Conservation (phyloP, 2,329 filamentous ascomycete species). For the Proliferodiscus dingleyae region DNA sequence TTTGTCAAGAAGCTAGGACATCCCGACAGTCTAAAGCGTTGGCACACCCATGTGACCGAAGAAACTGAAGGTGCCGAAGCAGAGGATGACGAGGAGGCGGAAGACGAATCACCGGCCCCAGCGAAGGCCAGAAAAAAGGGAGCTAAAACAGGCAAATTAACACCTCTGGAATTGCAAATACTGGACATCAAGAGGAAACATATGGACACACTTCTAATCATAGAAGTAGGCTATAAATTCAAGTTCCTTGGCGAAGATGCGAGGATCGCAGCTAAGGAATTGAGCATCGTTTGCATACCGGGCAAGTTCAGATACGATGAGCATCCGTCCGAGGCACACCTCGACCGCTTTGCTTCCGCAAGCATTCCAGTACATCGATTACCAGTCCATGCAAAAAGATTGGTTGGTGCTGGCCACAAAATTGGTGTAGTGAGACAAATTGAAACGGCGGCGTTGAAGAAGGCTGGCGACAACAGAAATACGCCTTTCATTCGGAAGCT, state of each 20-base stretch:
- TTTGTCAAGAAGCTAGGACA: conserved; percentile 90
- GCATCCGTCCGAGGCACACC: conserved; percentile 82
- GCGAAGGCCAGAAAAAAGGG: conserved; percentile 61
- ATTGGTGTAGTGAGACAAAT: conserved; percentile 92
- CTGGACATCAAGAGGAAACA: conserved; percentile 91
- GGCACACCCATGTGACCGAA: conserved; percentile 49
- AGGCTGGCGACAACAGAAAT: conserved; percentile 90
- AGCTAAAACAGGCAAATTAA: conserved; percentile 71
- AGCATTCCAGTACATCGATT: conserved; percentile 91
- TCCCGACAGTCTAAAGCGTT: conserved; percentile 71
- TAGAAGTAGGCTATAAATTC: conserved; percentile 98
- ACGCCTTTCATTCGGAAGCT: conserved; percentile 87
- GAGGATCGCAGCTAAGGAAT: conserved; percentile 77
- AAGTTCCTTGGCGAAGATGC: conserved; percentile 96
- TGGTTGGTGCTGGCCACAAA: conserved; percentile 90
- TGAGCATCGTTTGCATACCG: conserved; percentile 94
- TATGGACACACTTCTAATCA: conserved; percentile 81
- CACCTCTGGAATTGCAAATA: conserved; percentile 89
- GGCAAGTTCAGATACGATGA: conserved; percentile 94
- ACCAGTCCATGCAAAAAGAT: conserved; percentile 87
- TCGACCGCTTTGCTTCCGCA: conserved; percentile 88
- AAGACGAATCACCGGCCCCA: conserved; percentile 47
- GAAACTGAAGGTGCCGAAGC: conserved; percentile 50
- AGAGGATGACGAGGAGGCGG: conserved; percentile 54
- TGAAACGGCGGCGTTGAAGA: conserved; percentile 93